phyloP scores from a whole-genome alignment of 2,329 filamentous ascomycete genomes.

The Nothophaeocryptopus gaeumannii region DNA sequence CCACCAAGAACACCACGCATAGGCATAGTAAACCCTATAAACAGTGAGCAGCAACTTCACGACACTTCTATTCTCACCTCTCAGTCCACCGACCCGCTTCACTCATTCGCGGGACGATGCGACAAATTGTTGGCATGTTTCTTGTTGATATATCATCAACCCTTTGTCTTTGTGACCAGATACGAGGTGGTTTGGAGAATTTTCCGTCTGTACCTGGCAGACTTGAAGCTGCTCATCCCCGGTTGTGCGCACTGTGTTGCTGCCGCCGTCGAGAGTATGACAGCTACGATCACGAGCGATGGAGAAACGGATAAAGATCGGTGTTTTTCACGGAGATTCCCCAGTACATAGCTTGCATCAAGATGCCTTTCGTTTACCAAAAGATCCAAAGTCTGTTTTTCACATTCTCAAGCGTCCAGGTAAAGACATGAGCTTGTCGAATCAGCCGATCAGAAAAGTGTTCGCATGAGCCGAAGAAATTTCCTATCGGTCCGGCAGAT shows the following conservation, averaged over 20 bases:
- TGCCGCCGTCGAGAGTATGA: conserved; percentile 9
- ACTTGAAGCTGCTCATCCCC: conserved; percentile 10
- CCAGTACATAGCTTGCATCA: neutral
- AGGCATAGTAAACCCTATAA: neutral
- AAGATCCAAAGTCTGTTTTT: too few species aligned
- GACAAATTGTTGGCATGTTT: conserved; percentile 20
- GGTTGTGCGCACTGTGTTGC: conserved; percentile 18
- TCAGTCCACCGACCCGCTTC: conserved; percentile 7
- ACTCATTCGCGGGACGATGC: conserved; percentile 14
- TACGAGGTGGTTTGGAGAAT: conserved; percentile 9
- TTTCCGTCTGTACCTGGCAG: conserved; percentile 4
- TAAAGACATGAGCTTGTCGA: too few species aligned
- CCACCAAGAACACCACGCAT: conserved; percentile 18
- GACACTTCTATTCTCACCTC: conserved; percentile 9
- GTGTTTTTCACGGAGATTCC: conserved; percentile 3
- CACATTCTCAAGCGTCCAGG: too few species aligned
- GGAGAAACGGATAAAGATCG: neutral
- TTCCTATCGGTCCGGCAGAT: too few species aligned
- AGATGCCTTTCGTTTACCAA: too few species aligned
- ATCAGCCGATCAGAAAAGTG: too few species aligned
- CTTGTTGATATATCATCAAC: conserved; percentile 16
- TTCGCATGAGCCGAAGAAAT: too few species aligned
- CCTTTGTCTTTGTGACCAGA: conserved; percentile 5
- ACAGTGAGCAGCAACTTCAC: conserved; percentile 8
- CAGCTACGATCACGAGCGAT: conserved; percentile 18